Evolutionary conservation across 1,139 yeast species (phyloP).

Genomic region (Hyphopichia buzzinii): DNA sequence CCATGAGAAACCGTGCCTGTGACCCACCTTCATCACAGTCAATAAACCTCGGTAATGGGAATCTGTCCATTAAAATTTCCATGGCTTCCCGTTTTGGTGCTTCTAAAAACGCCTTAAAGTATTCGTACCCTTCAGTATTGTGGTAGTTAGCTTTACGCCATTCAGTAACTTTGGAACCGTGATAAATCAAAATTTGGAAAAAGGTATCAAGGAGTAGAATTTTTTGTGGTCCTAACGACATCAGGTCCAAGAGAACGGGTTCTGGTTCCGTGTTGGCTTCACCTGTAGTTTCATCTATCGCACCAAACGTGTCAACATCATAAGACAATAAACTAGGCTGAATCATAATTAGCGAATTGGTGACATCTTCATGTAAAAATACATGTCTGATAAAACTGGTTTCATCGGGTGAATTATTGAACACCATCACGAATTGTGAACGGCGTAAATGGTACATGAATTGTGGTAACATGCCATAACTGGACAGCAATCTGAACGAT

Average conservation of each 20-base stretch:
- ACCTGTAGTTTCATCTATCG: conserved; percentile 43
- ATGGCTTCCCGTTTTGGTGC: conserved; percentile 70
- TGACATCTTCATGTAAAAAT: conserved; percentile 64
- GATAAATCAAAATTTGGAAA: conserved; percentile 69
- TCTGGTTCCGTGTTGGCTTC: conserved; percentile 34
- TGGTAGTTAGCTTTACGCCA: conserved; percentile 73
- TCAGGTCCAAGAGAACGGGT: conserved; percentile 69
- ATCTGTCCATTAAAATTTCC: conserved; percentile 62
- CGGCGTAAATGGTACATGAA: conserved; percentile 71
- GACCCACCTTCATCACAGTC: conserved; percentile 78
- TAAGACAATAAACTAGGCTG: conserved; percentile 72
- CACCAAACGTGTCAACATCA: conserved; percentile 52
- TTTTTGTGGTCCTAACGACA: conserved; percentile 59
- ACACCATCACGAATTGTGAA: conserved; percentile 66
- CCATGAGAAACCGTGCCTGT: conserved; percentile 73
- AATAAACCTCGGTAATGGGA: conserved; percentile 71
- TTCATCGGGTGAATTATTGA: conserved; percentile 80
- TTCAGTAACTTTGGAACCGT: conserved; percentile 65
- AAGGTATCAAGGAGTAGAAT: conserved; percentile 70
- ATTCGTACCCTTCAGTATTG: conserved; percentile 60
- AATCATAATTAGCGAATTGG: conserved; percentile 67
- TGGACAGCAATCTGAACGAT: conserved; percentile 74
- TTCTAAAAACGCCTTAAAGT: conserved; percentile 59
- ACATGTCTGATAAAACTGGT: conserved; percentile 67
- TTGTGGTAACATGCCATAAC: conserved; percentile 77